Base-by-base conservation (phyloP, 805 yeast genomes). In the Wickerhamiella cacticola region DNA sequence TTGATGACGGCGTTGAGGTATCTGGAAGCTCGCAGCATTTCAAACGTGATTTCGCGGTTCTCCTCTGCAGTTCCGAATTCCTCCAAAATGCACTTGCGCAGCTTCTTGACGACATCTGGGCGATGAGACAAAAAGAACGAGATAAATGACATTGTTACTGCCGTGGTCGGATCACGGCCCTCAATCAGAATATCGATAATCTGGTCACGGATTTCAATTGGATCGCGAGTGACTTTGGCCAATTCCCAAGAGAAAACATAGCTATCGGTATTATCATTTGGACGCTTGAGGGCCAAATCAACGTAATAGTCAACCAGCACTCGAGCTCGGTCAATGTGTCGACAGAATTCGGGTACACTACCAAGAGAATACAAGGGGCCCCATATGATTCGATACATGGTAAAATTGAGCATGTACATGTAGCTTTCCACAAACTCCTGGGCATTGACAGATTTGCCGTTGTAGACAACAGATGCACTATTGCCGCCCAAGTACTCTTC, bases 131-230 rank as follows among this genome's bases (percentile, higher is more conserved):
- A 60, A 54, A 68, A 72, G 45, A 56, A 66, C 48, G 68, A 58
- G 22, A 63, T 54, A 51, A 68, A 69, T 12, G 71, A 63, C 42
- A 71, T 62, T 29, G 69, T 58, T 4, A 71, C 68, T 6, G 74
- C 72, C 12, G 75, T 71, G 21, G 74, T 71, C n/a, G n/a, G n/a
- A 53, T 70, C 74, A 55, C 75, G 63, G 15, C 73, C 74, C 23
- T 74, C 75, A 21, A 69, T 51, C 50, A 71, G 61, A 44, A 71
- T 66, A 49, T 68, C 69, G 56, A 71, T 59, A 48, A 66, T 58
- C 55, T 71, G 74, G 53, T 70, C 73, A 44, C 72, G 61, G 49
- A 71, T 62, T 21, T 68, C 63, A 41, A 49, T 56, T 3, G 70
- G 71, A 52, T 71, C 67, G 48, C 69, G 59, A 10, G 71, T 67